phyloP scores from a whole-genome alignment of 2,329 filamentous ascomycete genomes.

The Ilyonectria mors-panacis region DNA sequence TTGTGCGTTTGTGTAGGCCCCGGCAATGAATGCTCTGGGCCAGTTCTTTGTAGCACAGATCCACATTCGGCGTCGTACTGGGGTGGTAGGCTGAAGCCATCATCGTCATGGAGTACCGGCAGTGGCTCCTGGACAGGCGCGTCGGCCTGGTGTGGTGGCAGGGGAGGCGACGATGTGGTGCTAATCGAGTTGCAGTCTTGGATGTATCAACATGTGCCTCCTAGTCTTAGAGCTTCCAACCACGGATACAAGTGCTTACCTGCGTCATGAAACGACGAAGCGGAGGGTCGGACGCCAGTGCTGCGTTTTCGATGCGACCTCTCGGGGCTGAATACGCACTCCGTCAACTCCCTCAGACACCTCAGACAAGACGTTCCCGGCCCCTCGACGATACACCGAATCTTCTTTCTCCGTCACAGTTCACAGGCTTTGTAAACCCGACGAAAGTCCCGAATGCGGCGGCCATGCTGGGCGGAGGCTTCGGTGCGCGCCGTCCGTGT shows the following conservation, averaged over 20 bases:
- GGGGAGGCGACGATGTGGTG: neutral
- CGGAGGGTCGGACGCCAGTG: neutral
- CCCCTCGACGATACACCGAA: constrained; percentile 29
- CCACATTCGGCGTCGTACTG: neutral
- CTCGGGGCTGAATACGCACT: constrained; percentile 31
- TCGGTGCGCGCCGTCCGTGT: neutral
- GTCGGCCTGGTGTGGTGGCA: neutral
- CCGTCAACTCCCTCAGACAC: constrained; percentile 30
- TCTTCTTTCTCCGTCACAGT: constrained; percentile 38
- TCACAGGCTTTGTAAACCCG: constrained; percentile 37
- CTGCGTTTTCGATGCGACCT: constrained; percentile 21
- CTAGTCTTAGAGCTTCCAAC: neutral
- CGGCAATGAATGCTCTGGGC: neutral
- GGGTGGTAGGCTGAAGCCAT: neutral
- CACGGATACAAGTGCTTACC: neutral
- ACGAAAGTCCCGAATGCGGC: constrained; percentile 35
- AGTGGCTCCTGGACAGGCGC: neutral
- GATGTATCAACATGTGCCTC: neutral
- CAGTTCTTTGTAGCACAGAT: neutral
- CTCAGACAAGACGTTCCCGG: constrained; percentile 30
- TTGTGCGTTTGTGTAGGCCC: neutral
- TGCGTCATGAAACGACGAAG: constrained; percentile 1
- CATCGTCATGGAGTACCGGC: neutral
- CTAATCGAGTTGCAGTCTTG: neutral
- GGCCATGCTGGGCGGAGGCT: constrained; percentile 6